A percentile compares a stretch with the other conserved stretches of the same genome.
phyloP scores from a whole-genome alignment of 129 eudicot genomes.

The Tanacetum coccineum region DNA sequence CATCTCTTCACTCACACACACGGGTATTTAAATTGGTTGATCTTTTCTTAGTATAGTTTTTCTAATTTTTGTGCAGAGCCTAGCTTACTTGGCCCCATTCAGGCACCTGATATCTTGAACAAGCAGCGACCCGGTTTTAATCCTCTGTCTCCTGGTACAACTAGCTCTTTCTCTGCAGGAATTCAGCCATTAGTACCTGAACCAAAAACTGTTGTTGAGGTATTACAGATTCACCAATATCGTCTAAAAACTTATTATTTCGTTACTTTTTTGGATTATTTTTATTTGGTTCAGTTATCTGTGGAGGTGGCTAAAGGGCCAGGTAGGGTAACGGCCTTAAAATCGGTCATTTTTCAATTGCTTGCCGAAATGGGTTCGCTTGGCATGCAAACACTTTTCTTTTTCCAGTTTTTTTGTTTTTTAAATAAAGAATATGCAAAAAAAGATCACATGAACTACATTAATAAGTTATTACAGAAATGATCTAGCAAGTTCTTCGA shows the following conservation, averaged over 20 bases:
- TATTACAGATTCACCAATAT: constrained; percentile 14
- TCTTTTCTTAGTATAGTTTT: not conserved
- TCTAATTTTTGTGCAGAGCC: constrained; percentile 45
- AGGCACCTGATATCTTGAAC: constrained; percentile 50
- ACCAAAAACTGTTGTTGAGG: constrained; percentile 62
- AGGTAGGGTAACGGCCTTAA: too few relatives aligned
- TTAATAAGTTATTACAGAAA: too few relatives aligned
- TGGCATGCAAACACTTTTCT: too few relatives aligned
- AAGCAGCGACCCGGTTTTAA: constrained; percentile 39
- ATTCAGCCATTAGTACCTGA: constrained; percentile 35
- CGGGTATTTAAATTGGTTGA: not conserved
- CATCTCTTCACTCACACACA: not conserved
- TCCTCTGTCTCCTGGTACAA: constrained; percentile 34
- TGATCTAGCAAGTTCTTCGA: too few relatives aligned
- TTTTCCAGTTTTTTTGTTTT: too few relatives aligned
- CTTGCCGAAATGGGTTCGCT: too few relatives aligned
- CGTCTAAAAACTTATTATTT: too few relatives aligned
- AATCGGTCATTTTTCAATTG: too few relatives aligned
- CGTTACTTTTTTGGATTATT: not conserved
- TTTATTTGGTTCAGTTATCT: not conserved
- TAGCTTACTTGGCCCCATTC: constrained; percentile 62
- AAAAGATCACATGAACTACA: too few relatives aligned
- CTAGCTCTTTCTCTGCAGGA: constrained; percentile 37
- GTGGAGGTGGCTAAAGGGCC: too few relatives aligned
- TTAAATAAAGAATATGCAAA: too few relatives aligned